A percentile compares a stretch with the other conserved stretches of the same genome.
These are phyloP conservation scores for Apiospora hydei DNA, from an alignment of 2,329 filamentous ascomycete genomes.

Conservation along the genomic window DNA sequence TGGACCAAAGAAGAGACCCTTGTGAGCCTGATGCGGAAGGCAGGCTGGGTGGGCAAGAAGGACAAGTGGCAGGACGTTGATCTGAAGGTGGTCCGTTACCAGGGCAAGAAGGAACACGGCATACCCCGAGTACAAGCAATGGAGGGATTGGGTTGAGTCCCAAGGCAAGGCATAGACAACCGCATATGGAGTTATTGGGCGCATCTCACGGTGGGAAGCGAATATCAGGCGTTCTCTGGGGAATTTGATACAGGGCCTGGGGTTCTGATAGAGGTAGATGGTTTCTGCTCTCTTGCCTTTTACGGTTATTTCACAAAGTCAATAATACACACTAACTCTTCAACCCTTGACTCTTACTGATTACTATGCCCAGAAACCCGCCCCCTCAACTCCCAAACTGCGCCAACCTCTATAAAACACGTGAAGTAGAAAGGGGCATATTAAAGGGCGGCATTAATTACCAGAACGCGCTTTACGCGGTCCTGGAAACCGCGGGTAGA, in stretches of 20 bases:
- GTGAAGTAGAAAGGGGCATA: background rate
- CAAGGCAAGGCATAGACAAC: conserved; percentile 32
- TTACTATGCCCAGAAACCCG: background rate
- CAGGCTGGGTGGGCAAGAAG: conserved; percentile 85
- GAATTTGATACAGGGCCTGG: background rate
- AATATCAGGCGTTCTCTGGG: background rate
- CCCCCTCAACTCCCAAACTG: background rate
- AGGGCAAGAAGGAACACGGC: conserved; percentile 77
- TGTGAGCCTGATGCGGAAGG: conserved; percentile 90
- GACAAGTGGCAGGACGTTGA: conserved; percentile 83
- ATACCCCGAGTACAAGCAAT: conserved; percentile 79
- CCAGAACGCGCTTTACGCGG: background rate
- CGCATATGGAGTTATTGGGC: background rate
- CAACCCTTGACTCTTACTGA: background rate
- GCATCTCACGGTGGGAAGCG: conserved; percentile 12
- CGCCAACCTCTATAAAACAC: background rate
- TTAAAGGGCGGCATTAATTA: background rate
- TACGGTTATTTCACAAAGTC: conserved; percentile 9
- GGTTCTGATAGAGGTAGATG: conserved; percentile 22
- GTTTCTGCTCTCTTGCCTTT: conserved; percentile 13
- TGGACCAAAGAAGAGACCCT: conserved; percentile 95
- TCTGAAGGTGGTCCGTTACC: conserved; percentile 82
- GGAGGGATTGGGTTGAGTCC: conserved; percentile 74
- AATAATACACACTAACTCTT: background rate
- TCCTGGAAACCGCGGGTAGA: background rate